phyloP scores from a whole-genome alignment of 345 rosid species.

The thale cress (Arabidopsis thaliana) region DNA sequence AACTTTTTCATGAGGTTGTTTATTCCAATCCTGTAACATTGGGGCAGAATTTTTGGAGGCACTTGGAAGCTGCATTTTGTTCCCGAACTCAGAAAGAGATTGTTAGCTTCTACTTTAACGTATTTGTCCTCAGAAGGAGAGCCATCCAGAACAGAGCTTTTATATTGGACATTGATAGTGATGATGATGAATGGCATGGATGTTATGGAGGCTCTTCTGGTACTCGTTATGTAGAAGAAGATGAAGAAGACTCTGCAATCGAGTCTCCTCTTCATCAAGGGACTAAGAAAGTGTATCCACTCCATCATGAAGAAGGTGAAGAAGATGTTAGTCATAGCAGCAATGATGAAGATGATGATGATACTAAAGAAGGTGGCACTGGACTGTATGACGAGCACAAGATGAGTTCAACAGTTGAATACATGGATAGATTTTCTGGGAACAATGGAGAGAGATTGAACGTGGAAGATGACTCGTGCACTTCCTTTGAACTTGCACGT shows the following conservation, averaged over 20 bases:
- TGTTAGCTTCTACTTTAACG: slow-evolving; percentile 78
- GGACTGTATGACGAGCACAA: slow-evolving; percentile 28
- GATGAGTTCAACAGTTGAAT: slow-evolving; percentile 30
- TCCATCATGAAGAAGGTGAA: slow-evolving; percentile 37
- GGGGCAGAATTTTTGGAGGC: slow-evolving; percentile 73
- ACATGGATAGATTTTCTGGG: slow-evolving; percentile 32
- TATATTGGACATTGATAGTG: slow-evolving; percentile 65
- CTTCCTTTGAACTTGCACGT: slow-evolving; percentile 52
- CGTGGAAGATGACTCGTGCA: slow-evolving; percentile 55
- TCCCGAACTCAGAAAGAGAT: slow-evolving; percentile 61
- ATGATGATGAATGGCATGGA: slow-evolving; percentile 80
- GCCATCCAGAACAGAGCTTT: slow-evolving; percentile 68
- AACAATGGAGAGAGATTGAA: slow-evolving; percentile 37
- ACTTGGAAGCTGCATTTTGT: slow-evolving; percentile 59
- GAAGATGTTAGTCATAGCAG: slow-evolving; percentile 34
- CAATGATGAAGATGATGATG: slow-evolving; percentile 41
- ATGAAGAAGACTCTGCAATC: slow-evolving; percentile 57
- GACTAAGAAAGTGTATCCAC: slow-evolving; percentile 27
- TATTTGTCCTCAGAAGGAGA: slow-evolving; percentile 63
- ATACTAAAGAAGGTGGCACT: slow-evolving; percentile 44
- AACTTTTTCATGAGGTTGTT: slow-evolving; percentile 58
- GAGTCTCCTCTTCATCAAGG: slow-evolving; percentile 52
- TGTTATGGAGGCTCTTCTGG: slow-evolving; percentile 33
- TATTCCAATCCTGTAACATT: slow-evolving; percentile 60
- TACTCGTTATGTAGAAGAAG: slow-evolving; percentile 49